A percentile compares a stretch with the other conserved stretches of the same genome.
Evolutionary conservation across 257 asterid species (phyloP).

Genomic region (Solanum virginianum): DNA sequence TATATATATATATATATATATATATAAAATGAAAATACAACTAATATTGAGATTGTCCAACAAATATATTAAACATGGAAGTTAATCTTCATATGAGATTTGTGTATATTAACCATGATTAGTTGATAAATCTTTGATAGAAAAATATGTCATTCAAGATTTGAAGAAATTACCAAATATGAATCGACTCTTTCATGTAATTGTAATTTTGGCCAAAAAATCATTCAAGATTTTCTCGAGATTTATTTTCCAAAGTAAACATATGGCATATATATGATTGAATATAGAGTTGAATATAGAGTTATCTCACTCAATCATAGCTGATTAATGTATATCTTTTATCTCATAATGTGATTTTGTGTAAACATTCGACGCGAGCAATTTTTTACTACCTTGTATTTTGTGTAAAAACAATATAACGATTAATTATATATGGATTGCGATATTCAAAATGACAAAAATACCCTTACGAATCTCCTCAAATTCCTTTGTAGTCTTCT

Average conservation of each 20-base stretch:
- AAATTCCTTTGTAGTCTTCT: not conserved
- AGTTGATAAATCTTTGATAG: not conserved
- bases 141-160: not conserved
- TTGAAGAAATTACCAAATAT: not conserved
- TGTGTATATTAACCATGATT: not conserved
- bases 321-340: too few species aligned
- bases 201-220: not conserved
- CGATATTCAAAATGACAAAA: not conserved
- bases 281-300: not conserved
- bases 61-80: too few species aligned
- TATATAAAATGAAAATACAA: too few species aligned
- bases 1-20: too few species aligned
- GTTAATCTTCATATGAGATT: not conserved
- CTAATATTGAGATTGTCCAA: too few species aligned
- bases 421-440: not conserved
- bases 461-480: not conserved
- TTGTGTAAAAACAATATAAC: too few species aligned
- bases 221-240: not conserved
- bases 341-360: not conserved
- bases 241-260: not conserved
- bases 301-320: not conserved
- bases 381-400: not conserved
- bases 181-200: not conserved
- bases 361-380: fast-evolving
- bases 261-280: not conserved